Conservation (phyloP, 306 rosid species). For the Carpinus viminea region DNA sequence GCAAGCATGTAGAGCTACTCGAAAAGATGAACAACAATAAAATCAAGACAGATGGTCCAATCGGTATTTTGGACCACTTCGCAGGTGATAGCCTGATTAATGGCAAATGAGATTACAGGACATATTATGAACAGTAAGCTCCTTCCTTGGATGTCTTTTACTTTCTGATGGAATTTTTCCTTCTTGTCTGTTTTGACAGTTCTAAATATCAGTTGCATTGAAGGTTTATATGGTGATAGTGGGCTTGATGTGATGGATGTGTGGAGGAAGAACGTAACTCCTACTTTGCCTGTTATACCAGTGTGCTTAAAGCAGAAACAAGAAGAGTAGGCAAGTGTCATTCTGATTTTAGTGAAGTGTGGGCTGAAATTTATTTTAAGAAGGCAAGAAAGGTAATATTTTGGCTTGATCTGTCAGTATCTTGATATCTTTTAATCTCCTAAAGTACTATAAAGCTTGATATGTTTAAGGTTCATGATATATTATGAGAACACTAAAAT, state of each 20-base stretch:
- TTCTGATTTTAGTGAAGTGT: slow-evolving; percentile 53
- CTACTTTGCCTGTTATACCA: slow-evolving; percentile 54
- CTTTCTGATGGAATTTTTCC: neutral
- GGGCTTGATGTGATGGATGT: slow-evolving; percentile 61
- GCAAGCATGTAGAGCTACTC: slow-evolving; percentile 49
- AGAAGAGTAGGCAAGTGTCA: slow-evolving; percentile 59
- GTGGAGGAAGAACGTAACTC: slow-evolving; percentile 43
- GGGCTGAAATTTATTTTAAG: slow-evolving; percentile 57
- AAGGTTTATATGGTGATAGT: slow-evolving; percentile 55
- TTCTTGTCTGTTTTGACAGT: slow-evolving; percentile 26
- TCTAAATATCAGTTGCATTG: slow-evolving; percentile 51
- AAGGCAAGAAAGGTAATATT: slow-evolving; percentile 50
- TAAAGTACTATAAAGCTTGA: neutral
- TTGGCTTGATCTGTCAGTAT: neutral
- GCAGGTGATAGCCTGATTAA: slow-evolving; percentile 35
- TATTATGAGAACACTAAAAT: neutral
- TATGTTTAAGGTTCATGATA: neutral
- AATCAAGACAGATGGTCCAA: slow-evolving; percentile 44
- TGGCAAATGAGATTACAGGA: slow-evolving; percentile 10
- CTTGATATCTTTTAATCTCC: neutral
- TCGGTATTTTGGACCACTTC: slow-evolving; percentile 47
- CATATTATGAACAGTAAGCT: slow-evolving; percentile 7
- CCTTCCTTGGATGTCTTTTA: slow-evolving; percentile 1
- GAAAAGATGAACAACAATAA: slow-evolving; percentile 48
- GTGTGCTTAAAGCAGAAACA: slow-evolving; percentile 60